These are phyloP conservation scores for Aspergillus unguis DNA, from an alignment of 2,329 filamentous ascomycete species.

Conservation along the genomic window DNA sequence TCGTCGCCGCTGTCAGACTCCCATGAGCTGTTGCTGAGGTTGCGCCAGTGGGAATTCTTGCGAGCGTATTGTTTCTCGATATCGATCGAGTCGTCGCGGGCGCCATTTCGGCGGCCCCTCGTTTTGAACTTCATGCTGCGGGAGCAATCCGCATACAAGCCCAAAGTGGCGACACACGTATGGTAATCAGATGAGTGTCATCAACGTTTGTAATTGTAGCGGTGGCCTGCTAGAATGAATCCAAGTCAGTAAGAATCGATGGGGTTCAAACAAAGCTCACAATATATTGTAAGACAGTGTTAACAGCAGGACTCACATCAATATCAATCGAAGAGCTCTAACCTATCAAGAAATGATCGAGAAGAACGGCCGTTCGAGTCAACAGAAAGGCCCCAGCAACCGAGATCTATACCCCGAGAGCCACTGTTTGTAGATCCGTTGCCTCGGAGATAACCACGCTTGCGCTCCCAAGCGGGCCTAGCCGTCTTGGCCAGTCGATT, in stretches of 20 bases:
- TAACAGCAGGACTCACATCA: neutral
- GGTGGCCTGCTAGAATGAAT: too few relatives aligned
- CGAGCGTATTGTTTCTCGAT: slow-evolving; percentile 32
- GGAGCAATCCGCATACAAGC: slow-evolving; percentile 22
- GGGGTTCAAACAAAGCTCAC: too few relatives aligned
- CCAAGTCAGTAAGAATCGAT: neutral
- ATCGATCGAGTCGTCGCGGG: slow-evolving; percentile 25
- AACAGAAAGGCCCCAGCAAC: slow-evolving; percentile 11
- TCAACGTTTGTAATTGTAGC: slow-evolving; percentile 5
- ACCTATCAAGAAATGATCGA: neutral
- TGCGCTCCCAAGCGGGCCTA: slow-evolving; percentile 14
- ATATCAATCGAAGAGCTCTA: too few relatives aligned
- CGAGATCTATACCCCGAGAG: neutral
- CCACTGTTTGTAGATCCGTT: slow-evolving; percentile 17
- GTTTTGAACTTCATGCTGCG: slow-evolving; percentile 31
- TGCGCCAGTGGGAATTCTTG: slow-evolving; percentile 21
- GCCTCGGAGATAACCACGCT: slow-evolving; percentile 21
- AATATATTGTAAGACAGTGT: too few relatives aligned
- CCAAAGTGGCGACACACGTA: slow-evolving; percentile 3
- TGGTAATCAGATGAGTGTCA: slow-evolving; percentile 10
- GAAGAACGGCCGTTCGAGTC: neutral
- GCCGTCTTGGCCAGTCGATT: slow-evolving; percentile 11
- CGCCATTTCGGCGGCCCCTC: slow-evolving; percentile 25
- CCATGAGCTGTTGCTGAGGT: slow-evolving; percentile 24
- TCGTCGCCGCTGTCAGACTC: slow-evolving; percentile 30